These are phyloP conservation scores for Metarhizium sp. DNA, from an alignment of 2,329 filamentous ascomycete species.

Conservation along the genomic window DNA sequence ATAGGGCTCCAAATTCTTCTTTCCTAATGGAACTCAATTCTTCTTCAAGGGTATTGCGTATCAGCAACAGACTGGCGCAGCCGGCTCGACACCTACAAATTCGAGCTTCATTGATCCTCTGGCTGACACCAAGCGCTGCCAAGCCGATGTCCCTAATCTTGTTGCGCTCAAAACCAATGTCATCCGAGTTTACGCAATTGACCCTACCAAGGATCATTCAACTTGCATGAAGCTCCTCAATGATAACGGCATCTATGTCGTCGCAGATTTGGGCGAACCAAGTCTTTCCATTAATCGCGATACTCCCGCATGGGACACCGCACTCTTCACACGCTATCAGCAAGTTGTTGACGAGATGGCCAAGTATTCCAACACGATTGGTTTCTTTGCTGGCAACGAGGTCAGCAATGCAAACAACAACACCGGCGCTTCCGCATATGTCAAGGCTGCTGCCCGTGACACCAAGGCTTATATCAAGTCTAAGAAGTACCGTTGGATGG, in stretches of 20 bases:
- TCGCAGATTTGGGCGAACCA: constrained; percentile 84
- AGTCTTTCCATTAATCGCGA: constrained; percentile 76
- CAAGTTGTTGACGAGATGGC: constrained; percentile 71
- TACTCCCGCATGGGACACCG: constrained; percentile 67
- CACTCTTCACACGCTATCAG: constrained; percentile 73
- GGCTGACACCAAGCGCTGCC: constrained; percentile 59
- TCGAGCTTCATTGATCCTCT: constrained; percentile 73
- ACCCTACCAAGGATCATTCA: constrained; percentile 69
- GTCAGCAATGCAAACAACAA: constrained; percentile 85
- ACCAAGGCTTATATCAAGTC: constrained; percentile 87
- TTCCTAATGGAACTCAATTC: constrained; percentile 57
- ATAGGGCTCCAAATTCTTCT: constrained; percentile 81
- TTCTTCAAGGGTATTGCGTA: constrained; percentile 93
- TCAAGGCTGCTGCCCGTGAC: constrained; percentile 96
- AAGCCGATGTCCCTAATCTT: constrained; percentile 78
- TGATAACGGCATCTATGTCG: constrained; percentile 86
- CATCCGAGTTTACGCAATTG: constrained; percentile 90
- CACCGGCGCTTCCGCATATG: constrained; percentile 82
- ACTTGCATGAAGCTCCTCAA: constrained; percentile 78
- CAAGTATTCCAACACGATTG: constrained; percentile 83
- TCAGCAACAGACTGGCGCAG: constrained; percentile 65
- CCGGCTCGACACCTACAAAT: constrained; percentile 36
- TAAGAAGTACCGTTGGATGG: constrained; percentile 67
- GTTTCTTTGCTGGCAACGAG: constrained; percentile 98
- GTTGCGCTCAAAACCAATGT: constrained; percentile 75